These are phyloP conservation scores for Persicaria tinctoria DNA, from an alignment of 148 eudicot genomes.

Conservation along the genomic window DNA sequence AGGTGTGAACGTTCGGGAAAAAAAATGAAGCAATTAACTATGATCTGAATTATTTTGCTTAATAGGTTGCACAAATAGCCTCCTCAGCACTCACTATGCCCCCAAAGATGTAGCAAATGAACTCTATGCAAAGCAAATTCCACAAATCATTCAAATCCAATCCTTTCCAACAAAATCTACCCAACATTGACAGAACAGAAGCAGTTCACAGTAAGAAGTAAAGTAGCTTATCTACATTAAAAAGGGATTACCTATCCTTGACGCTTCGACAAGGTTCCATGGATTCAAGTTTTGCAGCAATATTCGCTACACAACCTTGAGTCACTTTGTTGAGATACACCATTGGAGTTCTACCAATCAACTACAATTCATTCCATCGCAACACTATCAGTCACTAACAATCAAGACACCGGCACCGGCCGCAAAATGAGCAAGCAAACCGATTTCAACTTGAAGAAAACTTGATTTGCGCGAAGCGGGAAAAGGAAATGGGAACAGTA, in stretches of 20 bases:
- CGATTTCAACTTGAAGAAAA: neutral
- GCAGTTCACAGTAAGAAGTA: neutral
- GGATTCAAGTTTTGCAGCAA: constrained; percentile 75
- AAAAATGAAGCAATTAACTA: neutral
- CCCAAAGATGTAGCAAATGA: neutral
- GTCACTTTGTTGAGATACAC: constrained; percentile 66
- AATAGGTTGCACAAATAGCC: neutral
- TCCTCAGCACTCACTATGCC: neutral
- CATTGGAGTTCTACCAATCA: constrained; percentile 77
- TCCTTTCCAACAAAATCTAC: neutral
- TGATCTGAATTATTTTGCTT: neutral
- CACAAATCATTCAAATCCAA: neutral
- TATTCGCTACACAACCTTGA: constrained; percentile 54
- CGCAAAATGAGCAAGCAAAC: neutral
- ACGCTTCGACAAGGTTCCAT: constrained; percentile 76
- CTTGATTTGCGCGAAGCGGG: neutral
- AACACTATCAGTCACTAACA: constrained; percentile 11
- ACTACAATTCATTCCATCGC: constrained; percentile 28
- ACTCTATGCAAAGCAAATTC: constrained; percentile 2
- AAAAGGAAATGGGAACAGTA: constrained; percentile 7
- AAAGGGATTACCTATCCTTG: constrained; percentile 50
- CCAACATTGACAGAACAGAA: neutral
- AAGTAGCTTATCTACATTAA: neutral
- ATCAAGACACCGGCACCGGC: neutral
- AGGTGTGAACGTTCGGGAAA: neutral